Conservation (phyloP, 108 stramenopile genomes). For the Nitzschia palea region DNA sequence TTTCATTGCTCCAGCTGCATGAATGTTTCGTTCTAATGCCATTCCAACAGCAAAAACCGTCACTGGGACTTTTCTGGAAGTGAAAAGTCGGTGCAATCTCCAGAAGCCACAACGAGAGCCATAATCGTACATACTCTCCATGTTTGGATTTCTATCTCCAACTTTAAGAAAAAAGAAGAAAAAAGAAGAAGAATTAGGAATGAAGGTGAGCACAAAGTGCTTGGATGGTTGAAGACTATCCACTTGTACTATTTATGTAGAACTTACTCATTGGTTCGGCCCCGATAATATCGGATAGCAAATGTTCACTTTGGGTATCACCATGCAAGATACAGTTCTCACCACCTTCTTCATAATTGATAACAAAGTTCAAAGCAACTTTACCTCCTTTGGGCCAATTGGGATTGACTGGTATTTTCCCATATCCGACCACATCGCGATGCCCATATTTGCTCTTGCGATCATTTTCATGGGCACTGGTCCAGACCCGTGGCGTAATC, state of each 20-base stretch:
- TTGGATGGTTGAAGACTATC: neutral
- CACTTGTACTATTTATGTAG: neutral
- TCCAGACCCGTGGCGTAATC: neutral
- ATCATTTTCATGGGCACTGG: slow-evolving; percentile 63
- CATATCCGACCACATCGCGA: slow-evolving; percentile 88
- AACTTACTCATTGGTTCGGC: slow-evolving; percentile 60
- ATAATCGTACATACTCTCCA: slow-evolving; percentile 95
- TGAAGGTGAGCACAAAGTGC: neutral
- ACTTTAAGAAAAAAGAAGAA: slow-evolving; percentile 18
- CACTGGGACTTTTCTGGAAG: slow-evolving; percentile 67
- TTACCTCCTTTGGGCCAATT: slow-evolving; percentile 79
- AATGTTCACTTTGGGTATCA: slow-evolving; percentile 70
- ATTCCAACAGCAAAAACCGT: slow-evolving; percentile 96
- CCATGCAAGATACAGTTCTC: slow-evolving; percentile 86
- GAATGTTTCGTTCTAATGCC: slow-evolving; percentile 88
- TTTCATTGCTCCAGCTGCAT: slow-evolving; percentile 78
- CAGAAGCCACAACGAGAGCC: slow-evolving; percentile 93
- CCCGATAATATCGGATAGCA: slow-evolving; percentile 89
- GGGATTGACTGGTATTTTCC: slow-evolving; percentile 57
- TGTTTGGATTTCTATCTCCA: slow-evolving; percentile 60
- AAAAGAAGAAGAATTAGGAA: neutral
- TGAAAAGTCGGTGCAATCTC: slow-evolving; percentile 86
- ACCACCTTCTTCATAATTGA: slow-evolving; percentile 97
- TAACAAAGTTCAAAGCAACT: slow-evolving; percentile 90
- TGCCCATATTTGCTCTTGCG: slow-evolving; percentile 62